Percentiles rank a stretch among this genome's conserved stretches.
phyloP scores from a whole-genome alignment of 176 grass and related monocot species.

The Avena atlantica region DNA sequence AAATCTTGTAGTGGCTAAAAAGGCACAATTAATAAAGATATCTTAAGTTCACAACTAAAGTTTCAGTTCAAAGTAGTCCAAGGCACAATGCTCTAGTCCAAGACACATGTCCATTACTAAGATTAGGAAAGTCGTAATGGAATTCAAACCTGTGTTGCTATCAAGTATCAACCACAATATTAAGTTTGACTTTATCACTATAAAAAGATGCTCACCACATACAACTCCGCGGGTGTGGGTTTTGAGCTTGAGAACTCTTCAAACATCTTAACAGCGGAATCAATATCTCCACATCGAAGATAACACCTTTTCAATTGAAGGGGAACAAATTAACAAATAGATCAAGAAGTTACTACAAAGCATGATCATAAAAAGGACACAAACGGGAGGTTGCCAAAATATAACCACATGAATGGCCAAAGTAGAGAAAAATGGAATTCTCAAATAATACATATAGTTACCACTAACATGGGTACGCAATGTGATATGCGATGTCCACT shows the following conservation, averaged over 20 bases:
- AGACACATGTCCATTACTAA: background rate
- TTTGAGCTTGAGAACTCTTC: constrained; percentile 79
- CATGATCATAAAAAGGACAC: constrained; percentile 15
- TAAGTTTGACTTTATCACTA: background rate
- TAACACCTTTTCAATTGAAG: constrained; percentile 74
- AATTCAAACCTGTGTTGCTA: constrained; percentile 14
- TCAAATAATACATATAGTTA: background rate
- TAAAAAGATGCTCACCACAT: constrained; percentile 63
- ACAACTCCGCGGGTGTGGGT: constrained; percentile 68
- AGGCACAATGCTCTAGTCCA: background rate
- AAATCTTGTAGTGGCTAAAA: background rate
- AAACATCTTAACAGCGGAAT: constrained; percentile 96
- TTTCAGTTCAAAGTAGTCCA: constrained; percentile 30
- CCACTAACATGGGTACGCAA: background rate
- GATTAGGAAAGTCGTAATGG: constrained; percentile 3
- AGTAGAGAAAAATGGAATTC: constrained; percentile 13
- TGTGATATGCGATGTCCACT: constrained; percentile 9
- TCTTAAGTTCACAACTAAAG: background rate
- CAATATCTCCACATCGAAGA: constrained; percentile 82
- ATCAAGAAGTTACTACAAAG: constrained; percentile 40
- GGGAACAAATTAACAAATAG: constrained; percentile 41
- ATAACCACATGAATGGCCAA: constrained; percentile 11
- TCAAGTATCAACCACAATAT: constrained; percentile 22
- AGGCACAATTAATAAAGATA: background rate
- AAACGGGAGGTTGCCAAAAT: background rate